Base-by-base conservation (phyloP, 1,139 yeast species). In the Lodderomyces theae region DNA sequence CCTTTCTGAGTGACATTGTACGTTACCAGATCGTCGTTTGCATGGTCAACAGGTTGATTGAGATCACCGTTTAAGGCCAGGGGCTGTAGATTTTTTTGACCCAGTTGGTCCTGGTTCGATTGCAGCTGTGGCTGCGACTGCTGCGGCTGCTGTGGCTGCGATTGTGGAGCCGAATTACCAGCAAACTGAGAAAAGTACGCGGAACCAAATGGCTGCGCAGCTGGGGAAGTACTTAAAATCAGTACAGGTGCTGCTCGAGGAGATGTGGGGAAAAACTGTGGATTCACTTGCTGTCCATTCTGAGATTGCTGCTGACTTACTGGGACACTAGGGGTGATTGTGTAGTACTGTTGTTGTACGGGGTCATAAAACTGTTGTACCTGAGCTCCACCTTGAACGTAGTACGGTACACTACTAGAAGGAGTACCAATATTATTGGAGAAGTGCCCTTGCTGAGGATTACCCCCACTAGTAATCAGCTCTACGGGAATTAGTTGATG, bases 301-400 rank as follows among this genome's bases (percentile, higher is more conserved):
- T 13, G 35, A 52, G 38, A 24, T 26, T 13, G 43, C 23, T 26
- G 43, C 30, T 30, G 43, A 18, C 24, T 15, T 19, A 22, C 32
- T 9, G 49, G 64, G 7, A 48, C 33, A 17, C 49, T 40, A n/a
- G 74, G 74, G 15, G 72, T 63, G 34, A 70, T 58, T 9, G 72
- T 71, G 46, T 61, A 71, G 46, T 64, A 71, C 43, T 71, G 75
- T 50, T 71, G 76, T 52, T 66, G 73, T 11, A 68, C 68, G 2
- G 75, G 76, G 47, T 72, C 76, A 49, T 69, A 71, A 46, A 66
- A 68, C 46, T 69, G 75, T 45, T 69, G 74, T 4, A 63, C 72
- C 41, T 55, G 61, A 17, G 54, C 55, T 39, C 47, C 43, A 28
- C 48, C 37, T 13, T 54, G 46, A 16, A 57, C 39, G 37, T 54